Conservation (phyloP, 257 asterid genomes). For the Penstemon davidsonii region DNA sequence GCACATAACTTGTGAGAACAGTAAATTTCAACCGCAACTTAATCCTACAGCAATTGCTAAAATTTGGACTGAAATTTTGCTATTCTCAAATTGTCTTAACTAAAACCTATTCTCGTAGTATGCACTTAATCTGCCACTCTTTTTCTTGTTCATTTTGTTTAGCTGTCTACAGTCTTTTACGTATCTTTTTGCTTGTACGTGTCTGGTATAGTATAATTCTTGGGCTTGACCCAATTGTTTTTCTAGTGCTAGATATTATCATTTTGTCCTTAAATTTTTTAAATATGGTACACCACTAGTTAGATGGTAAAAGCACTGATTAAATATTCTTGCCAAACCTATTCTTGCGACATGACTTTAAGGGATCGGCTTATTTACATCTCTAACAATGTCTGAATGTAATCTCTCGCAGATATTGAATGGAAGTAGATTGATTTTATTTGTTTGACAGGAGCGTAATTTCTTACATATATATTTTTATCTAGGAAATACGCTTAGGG, state of each 20-base stretch:
- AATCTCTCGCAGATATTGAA: constrained; percentile 10
- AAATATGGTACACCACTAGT: neutral
- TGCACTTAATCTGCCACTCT: no score
- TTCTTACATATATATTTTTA: constrained; percentile 7
- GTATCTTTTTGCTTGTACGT: neutral
- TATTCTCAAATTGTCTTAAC: no score
- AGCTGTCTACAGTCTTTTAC: neutral
- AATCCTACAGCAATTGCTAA: no score
- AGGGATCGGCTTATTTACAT: constrained; percentile 9
- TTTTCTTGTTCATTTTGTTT: no score
- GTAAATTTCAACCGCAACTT: no score
- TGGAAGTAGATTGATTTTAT: constrained; percentile 27
- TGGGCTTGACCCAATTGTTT: neutral
- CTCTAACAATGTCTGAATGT: constrained; percentile 10
- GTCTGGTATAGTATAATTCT: neutral
- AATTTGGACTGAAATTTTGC: no score
- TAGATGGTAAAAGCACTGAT: constrained; percentile 4
- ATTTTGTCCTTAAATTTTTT: no score
- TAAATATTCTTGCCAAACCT: constrained; percentile 10
- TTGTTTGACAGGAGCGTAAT: no score
- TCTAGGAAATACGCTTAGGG: constrained; percentile 92
- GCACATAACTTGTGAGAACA: no score
- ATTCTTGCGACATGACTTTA: constrained; percentile 23
- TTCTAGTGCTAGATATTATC: neutral
- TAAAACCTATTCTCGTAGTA: no score